Evolutionary conservation across 2,329 filamentous ascomycete genomes (phyloP).

Genomic region (Cordyceps sp.): DNA sequence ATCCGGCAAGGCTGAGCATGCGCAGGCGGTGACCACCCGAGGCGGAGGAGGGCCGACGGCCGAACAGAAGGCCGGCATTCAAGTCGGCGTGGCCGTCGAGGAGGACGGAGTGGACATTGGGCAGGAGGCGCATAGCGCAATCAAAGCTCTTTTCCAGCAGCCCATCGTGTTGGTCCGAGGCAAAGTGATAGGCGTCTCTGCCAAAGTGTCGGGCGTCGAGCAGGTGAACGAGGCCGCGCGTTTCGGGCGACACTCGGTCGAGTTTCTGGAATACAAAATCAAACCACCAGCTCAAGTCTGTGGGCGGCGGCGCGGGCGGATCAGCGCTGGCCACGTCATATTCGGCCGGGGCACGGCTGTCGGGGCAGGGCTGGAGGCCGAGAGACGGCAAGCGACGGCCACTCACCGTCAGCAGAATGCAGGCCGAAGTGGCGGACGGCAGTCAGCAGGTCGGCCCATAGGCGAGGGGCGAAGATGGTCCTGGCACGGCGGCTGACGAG

Average conservation of each 20-base stretch:
- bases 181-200: constrained; percentile 21
- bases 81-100: constrained; percentile 29
- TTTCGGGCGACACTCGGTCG: constrained; percentile 15
- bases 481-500: constrained; percentile 30
- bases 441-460: constrained; percentile 34
- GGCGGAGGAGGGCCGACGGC: constrained; percentile 1
- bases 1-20: constrained; percentile 28
- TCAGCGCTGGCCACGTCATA: background rate
- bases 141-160: constrained; percentile 21
- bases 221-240: constrained; percentile 25
- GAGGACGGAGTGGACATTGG: constrained; percentile 26
- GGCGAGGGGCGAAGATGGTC: constrained; percentile 28
- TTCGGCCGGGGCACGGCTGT: background rate
- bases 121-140: constrained; percentile 21
- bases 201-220: constrained; percentile 31
- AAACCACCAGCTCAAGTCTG: constrained; percentile 33
- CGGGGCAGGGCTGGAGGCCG: background rate
- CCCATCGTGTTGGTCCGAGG: constrained; percentile 18
- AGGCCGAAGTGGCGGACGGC: constrained; percentile 21
- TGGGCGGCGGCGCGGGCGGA: background rate
- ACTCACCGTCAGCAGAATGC: constrained; percentile 28
- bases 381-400: background rate
- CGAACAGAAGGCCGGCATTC: constrained; percentile 21
- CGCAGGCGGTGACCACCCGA: constrained; percentile 5
- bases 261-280: constrained; percentile 25